Evolutionary conservation across 441 rosid genomes (phyloP), one percentile per base, ranked within the genome.

Genomic region (Theobroma grandiflorum): DNA sequence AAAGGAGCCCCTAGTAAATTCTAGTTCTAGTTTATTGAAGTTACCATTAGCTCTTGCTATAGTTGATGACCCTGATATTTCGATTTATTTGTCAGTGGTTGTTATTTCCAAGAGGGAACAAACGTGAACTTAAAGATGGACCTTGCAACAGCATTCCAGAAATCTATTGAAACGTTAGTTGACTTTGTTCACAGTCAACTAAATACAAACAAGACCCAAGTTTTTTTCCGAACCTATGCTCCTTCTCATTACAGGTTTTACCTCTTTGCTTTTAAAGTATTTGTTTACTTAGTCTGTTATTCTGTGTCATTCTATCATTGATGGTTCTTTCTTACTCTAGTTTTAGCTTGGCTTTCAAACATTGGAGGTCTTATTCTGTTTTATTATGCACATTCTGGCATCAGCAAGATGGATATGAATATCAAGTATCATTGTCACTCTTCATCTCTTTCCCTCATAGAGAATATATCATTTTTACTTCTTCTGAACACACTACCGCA

Each of bases 181-280:
- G 66, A 86, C 50, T 91, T 90, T 91, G 75, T 92, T 22, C 73
- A 73, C 53, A 68, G 50, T 22, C 61, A 91, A 71, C 89, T 92
- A n/a, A 83, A 90, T 71, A 66, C 59, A 75, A 86, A 58, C 84
- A 85, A 81, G 84, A 90, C 91, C 37, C 91, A 76, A 84, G 90
- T 90, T 77, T 78, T 86, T 82, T 93, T 93, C 74, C 92, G 95
- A 63, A 80, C 93, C 58, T 88, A 84, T 76, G 88, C 93, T 50
- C 95, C 95, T 42, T 83, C 84, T 26, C 97, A 91, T 82, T 93
- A 87, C 91, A 91, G 97, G 95, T 91, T 73, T 78, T 35, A 63
- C 8, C 3, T 62, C 42, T 62, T 12, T 62, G 67, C 18, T 33
- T 22, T 58, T 63, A 9, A 58, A 58, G 15, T 22, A 9, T 58